phyloP scores from a whole-genome alignment of 345 rosid genomes.

The Zanthoxylum bungeanum region DNA sequence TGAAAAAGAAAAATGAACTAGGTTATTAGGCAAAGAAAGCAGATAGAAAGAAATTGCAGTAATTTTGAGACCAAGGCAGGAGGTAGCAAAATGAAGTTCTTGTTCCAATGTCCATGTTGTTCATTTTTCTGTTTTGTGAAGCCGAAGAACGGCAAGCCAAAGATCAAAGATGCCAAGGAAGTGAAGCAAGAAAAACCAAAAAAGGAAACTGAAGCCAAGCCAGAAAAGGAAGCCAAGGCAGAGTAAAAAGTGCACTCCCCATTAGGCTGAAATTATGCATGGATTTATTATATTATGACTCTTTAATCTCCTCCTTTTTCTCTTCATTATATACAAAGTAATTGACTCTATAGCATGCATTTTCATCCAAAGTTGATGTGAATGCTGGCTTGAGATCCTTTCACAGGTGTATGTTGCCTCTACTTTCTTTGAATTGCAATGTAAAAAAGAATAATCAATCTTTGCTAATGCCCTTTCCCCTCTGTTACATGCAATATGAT shows the following conservation, averaged over 20 bases:
- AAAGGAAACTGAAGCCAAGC: too few relatives aligned
- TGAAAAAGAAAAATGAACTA: constrained; percentile 11
- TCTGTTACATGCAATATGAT: background rate
- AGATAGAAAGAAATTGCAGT: constrained; percentile 13
- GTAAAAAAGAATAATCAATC: background rate
- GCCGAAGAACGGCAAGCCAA: constrained; percentile 62
- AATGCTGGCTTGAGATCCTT: constrained; percentile 2
- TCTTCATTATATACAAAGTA: background rate
- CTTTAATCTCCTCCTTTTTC: too few relatives aligned
- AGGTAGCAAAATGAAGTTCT: constrained; percentile 64
- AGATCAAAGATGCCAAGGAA: constrained; percentile 36
- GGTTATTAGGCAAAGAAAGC: constrained; percentile 31
- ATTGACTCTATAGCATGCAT: background rate
- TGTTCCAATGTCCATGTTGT: constrained; percentile 84
- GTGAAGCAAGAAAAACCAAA: constrained; percentile 20
- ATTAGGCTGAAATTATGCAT: background rate
- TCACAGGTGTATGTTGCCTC: background rate
- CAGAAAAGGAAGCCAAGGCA: constrained; percentile 22
- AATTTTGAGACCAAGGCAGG: constrained; percentile 9
- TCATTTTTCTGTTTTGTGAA: constrained; percentile 89
- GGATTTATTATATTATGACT: background rate
- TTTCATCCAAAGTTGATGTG: background rate
- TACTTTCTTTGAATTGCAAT: background rate
- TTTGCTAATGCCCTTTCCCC: background rate
- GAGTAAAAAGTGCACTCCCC: constrained; percentile 9